These are phyloP conservation scores for Catunica adiposa DNA, from an alignment of 2,329 filamentous ascomycete species.

Conservation along the genomic window DNA sequence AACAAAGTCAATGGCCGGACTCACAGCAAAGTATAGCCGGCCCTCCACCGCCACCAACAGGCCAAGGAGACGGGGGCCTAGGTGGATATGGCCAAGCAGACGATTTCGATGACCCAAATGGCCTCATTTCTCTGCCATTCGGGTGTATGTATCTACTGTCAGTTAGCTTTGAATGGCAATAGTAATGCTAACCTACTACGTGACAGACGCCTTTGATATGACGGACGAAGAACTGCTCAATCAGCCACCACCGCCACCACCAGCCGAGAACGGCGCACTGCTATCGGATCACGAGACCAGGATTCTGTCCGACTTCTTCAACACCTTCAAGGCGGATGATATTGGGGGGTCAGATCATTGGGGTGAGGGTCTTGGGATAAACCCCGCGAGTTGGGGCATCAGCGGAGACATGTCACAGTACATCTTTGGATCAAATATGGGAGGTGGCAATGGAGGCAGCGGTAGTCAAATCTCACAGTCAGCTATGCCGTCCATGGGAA, in stretches of 20 bases:
- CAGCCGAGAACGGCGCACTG: conserved; percentile 46
- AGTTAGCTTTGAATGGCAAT: conserved; percentile 9
- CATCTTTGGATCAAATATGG: neutral
- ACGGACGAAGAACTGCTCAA: conserved; percentile 17
- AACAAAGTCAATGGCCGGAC: neutral
- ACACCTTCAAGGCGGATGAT: conserved; percentile 34
- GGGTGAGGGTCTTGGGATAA: conserved; percentile 34
- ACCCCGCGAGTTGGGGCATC: conserved; percentile 16
- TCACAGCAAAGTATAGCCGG: neutral
- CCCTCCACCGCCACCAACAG: neutral
- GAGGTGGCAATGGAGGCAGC: neutral
- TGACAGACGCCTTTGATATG: conserved; percentile 23
- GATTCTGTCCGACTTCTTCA: conserved; percentile 41
- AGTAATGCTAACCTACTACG: neutral
- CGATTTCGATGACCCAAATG: conserved; percentile 19
- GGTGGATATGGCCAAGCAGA: neutral
- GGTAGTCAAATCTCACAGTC: neutral
- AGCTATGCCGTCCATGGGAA: neutral
- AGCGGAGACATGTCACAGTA: neutral
- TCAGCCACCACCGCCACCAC: conserved; percentile 37
- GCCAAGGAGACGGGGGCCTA: neutral
- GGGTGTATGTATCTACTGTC: conserved; percentile 39
- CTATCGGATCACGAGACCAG: conserved; percentile 46
- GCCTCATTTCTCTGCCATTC: conserved; percentile 40
- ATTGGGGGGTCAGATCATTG: conserved; percentile 29